Evolutionary conservation across 208 protist genomes (phyloP), one percentile per base, ranked within the genome.

Genomic region (Leishmania arabica): DNA sequence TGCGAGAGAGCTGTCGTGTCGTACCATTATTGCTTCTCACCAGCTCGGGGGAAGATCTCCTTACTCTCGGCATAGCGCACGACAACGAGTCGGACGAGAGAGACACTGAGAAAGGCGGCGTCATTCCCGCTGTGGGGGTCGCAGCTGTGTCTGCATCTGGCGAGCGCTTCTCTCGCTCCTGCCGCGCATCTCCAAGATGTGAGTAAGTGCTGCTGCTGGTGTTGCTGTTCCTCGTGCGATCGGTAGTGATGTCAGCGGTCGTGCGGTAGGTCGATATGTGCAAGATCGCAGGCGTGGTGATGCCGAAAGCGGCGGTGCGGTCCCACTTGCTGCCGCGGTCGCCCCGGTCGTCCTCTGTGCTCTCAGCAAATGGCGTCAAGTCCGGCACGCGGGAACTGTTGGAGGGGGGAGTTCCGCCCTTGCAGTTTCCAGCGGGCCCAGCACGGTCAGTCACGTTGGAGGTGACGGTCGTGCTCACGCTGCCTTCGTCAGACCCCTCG

Each of bases 351-450:
- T 60, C 70, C 54, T 56, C 64, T 49, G 72, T 21, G 34, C 72
- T 58, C 42, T 75, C 80, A 19, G 21, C 71, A 37, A 31, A 65
- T 13, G 68, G 58, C 19, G 31, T 65, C 42, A 68, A 81, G 65
- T 40, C 56, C 54, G 71, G 7, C 5, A 62, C 80, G 19, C 75
- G 75, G 6, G 68, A 84, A 68, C 80, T 79, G 66, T 49, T 40
- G 37, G 56, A 84, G 19, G 66, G 73, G 27, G 80, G 51, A 31
- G 76, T 19, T 21, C 56, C 40, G 45, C 37, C 13, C n/a, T 42
- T n/a, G 65, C 65, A 70, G 31, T 70, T 74, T 19, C 40, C 17
- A 7, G 42, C 21, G 7, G 69, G 69, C 1, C 40, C 69, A 37
- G 3, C 6, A 54, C 47, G 13, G 24, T 24, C 69, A 51, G 27